Conservation (phyloP, 768 basidiomycete genomes). For the Lentinula guzmanii region DNA sequence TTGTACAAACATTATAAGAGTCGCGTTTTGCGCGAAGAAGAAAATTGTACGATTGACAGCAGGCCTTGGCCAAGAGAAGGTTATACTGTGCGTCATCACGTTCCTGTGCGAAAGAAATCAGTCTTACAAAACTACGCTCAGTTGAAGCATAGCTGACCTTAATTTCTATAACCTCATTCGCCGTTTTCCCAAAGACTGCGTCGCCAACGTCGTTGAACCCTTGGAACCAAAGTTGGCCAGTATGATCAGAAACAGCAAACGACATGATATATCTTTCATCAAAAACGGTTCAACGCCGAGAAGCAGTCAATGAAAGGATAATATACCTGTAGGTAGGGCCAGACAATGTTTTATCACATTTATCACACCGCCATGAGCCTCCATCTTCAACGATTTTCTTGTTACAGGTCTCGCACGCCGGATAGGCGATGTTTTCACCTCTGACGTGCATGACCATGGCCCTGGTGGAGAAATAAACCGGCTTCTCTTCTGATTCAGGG, state of each 20-base stretch:
- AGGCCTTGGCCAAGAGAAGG: constrained; percentile 53
- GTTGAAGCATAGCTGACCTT: constrained; percentile 38
- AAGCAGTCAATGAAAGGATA: neutral
- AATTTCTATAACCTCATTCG: constrained; percentile 71
- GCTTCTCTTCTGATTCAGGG: constrained; percentile 62
- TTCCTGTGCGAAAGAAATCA: constrained; percentile 32
- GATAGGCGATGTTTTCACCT: constrained; percentile 75
- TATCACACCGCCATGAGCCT: constrained; percentile 89
- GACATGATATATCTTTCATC: constrained; percentile 66
- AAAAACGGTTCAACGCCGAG: constrained; percentile 6
- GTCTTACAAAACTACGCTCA: neutral
- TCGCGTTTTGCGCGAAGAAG: constrained; percentile 84
- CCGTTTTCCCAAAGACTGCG: constrained; percentile 68
- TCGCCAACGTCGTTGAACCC: constrained; percentile 93
- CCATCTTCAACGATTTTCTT: constrained; percentile 79
- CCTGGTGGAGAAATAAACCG: constrained; percentile 73
- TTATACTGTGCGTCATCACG: constrained; percentile 55
- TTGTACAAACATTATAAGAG: constrained; percentile 64
- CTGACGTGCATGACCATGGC: constrained; percentile 90
- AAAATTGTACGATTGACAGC: constrained; percentile 74
- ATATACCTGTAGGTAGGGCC: constrained; percentile 78
- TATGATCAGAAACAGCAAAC: constrained; percentile 85
- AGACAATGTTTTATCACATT: constrained; percentile 69
- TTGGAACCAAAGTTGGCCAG: constrained; percentile 86
- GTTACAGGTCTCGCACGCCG: constrained; percentile 82